Conservation (phyloP, 352 stramenopile species). For the Phytopythium ostracodes region DNA sequence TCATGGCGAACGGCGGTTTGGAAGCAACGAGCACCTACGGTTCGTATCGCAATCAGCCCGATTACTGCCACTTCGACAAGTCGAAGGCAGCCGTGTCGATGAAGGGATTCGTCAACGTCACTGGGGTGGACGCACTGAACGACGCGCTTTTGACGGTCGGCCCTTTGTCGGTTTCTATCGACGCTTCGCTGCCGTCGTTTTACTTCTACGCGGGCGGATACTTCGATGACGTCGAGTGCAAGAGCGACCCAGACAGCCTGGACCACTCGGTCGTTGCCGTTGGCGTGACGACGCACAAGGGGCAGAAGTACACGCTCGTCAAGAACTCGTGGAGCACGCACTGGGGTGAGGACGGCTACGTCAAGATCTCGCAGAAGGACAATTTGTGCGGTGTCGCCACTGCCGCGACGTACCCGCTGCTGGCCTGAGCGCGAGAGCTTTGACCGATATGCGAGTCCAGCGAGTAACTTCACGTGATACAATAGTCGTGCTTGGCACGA, state of each 20-base stretch:
- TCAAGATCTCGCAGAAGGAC: constrained; percentile 89
- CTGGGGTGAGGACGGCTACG: constrained; percentile 92
- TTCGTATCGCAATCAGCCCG: constrained; percentile 81
- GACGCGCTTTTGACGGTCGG: constrained; percentile 76
- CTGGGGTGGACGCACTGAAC: constrained; percentile 68
- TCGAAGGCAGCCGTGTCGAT: constrained; percentile 69
- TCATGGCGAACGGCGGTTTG: constrained; percentile 73
- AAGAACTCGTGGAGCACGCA: constrained; percentile 95
- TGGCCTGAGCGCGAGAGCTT: constrained; percentile 18
- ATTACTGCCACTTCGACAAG: constrained; percentile 87
- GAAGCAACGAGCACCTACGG: constrained; percentile 85
- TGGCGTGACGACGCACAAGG: constrained; percentile 84
- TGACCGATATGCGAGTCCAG: not conserved
- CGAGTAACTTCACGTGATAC: not conserved
- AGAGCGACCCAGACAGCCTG: constrained; percentile 87
- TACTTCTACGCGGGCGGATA: constrained; percentile 88
- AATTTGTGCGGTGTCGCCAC: constrained; percentile 96
- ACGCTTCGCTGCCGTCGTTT: constrained; percentile 79
- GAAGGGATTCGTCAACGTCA: constrained; percentile 82
- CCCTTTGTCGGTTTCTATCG: constrained; percentile 87
- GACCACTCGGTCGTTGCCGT: constrained; percentile 92
- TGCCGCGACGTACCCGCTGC: constrained; percentile 74
- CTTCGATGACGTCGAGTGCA: constrained; percentile 87
- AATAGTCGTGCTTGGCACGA: not conserved
- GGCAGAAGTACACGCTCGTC: constrained; percentile 92